phyloP scores from a whole-genome alignment of 2,329 filamentous ascomycete species.

The Talaromyces sp. region DNA sequence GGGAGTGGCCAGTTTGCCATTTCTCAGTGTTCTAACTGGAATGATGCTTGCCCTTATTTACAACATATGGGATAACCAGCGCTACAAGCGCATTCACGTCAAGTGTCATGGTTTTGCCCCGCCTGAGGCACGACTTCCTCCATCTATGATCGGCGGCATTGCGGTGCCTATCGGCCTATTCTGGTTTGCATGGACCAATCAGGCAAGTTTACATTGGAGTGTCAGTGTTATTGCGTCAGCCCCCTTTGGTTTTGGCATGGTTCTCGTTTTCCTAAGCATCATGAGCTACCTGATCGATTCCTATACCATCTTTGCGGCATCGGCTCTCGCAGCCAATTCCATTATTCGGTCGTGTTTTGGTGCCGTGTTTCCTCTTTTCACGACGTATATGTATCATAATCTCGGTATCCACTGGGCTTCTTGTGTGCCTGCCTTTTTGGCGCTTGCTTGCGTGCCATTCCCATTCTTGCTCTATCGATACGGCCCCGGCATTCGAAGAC shows the following conservation, averaged over 20 bases:
- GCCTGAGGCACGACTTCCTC: constrained; percentile 52
- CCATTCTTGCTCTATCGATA: constrained; percentile 42
- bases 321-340: constrained; percentile 29
- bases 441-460: constrained; percentile 40
- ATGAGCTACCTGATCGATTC: constrained; percentile 31
- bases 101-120: constrained; percentile 52
- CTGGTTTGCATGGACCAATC: constrained; percentile 47
- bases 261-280: constrained; percentile 31
- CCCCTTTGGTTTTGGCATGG: constrained; percentile 39
- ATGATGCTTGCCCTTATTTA: constrained; percentile 32
- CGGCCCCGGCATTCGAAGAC: constrained; percentile 33
- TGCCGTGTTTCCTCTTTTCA: constrained; percentile 36
- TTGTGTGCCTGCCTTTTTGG: constrained; percentile 42
- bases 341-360: constrained; percentile 27
- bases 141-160: constrained; percentile 45
- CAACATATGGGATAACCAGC: constrained; percentile 36
- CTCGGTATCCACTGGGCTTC: constrained; percentile 47
- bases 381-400: constrained; percentile 38
- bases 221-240: constrained; percentile 21
- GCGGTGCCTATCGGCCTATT: constrained; percentile 44
- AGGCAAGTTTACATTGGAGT: constrained; percentile 35
- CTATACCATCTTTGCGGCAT: constrained; percentile 24
- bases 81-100: constrained; percentile 37
- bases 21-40: constrained; percentile 40
- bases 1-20: constrained; percentile 38